These are phyloP conservation scores for Vigna hirtella DNA, from an alignment of 306 rosid species.

Conservation along the genomic window DNA sequence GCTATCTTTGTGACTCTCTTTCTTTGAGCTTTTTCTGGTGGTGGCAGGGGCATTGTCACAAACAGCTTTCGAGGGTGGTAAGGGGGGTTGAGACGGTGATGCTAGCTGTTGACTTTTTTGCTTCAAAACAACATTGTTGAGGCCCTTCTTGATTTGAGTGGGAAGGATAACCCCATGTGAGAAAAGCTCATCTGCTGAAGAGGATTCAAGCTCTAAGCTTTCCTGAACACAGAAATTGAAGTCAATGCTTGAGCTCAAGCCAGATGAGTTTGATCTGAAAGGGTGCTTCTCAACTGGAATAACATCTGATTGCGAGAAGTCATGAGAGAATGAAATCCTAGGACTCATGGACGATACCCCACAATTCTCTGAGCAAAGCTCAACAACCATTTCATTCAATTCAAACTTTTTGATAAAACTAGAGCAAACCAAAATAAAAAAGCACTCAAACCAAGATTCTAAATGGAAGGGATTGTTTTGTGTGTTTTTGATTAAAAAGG, in stretches of 20 bases:
- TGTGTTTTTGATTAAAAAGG: neutral
- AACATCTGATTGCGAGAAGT: constrained; percentile 64
- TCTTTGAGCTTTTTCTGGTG: constrained; percentile 47
- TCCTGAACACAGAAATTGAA: constrained; percentile 79
- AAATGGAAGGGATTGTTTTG: neutral
- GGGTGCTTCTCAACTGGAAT: constrained; percentile 72
- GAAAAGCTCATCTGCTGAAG: constrained; percentile 92
- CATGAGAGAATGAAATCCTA: constrained; percentile 86
- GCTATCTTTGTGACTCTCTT: constrained; percentile 44
- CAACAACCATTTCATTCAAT: constrained; percentile 60
- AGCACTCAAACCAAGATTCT: constrained; percentile 28
- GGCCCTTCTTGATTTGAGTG: constrained; percentile 65
- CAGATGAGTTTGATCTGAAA: constrained; percentile 67
- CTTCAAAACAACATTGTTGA: constrained; percentile 30
- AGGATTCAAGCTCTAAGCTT: constrained; percentile 67
- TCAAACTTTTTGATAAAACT: neutral
- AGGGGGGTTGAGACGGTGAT: constrained; percentile 35
- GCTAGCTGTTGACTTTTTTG: constrained; percentile 31
- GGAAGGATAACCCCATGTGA: constrained; percentile 76
- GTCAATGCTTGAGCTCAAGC: constrained; percentile 67
- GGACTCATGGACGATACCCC: constrained; percentile 60
- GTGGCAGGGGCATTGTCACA: constrained; percentile 19
- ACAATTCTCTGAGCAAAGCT: constrained; percentile 67
- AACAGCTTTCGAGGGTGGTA: constrained; percentile 37
- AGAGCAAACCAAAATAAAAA: neutral